Evolutionary conservation across 805 yeast genomes (phyloP).

Genomic region (Sungouiella blattae): DNA sequence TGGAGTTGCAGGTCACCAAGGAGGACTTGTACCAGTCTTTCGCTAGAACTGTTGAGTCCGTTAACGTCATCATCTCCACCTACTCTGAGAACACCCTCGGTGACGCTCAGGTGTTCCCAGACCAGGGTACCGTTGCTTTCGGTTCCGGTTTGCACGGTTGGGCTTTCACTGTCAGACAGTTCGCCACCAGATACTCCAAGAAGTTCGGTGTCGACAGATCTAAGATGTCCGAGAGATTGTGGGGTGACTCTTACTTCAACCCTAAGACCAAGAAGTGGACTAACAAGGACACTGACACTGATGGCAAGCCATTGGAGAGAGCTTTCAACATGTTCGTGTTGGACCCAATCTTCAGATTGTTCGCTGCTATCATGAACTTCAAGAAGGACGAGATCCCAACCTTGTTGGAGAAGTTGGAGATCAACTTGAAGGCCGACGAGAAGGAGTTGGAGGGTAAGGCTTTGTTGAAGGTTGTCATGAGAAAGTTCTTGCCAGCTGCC

Average conservation of each 20-base stretch:
- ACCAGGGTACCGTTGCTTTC: constrained; percentile 97
- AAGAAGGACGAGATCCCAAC: constrained; percentile 95
- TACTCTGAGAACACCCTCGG: constrained; percentile 88
- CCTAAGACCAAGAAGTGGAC: constrained; percentile 99
- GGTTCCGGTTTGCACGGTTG: constrained; percentile 99
- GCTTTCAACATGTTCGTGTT: constrained; percentile 99
- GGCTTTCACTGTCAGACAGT: constrained; percentile 99
- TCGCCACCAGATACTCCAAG: constrained; percentile 96
- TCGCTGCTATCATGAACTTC: constrained; percentile 97
- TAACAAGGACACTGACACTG: constrained; percentile 91
- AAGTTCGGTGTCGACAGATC: constrained; percentile 98
- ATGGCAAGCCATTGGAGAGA: constrained; percentile 94
- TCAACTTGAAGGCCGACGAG: constrained; percentile 91
- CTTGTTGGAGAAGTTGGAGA: constrained; percentile 91
- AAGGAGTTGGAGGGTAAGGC: constrained; percentile 99
- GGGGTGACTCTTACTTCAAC: constrained; percentile 99
- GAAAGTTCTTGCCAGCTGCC: constrained; percentile 99
- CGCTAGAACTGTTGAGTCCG: constrained; percentile 98
- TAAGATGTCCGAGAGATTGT: constrained; percentile 98
- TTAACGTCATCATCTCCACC: constrained; percentile 95
- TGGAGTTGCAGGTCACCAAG: constrained; percentile 97
- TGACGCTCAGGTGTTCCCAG: constrained; percentile 98
- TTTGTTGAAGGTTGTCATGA: constrained; percentile 96
- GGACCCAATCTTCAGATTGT: constrained; percentile 98
- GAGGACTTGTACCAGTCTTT: constrained; percentile 98